A percentile compares a stretch with the other conserved stretches of the same genome.
Evolutionary conservation across 306 rosid genomes (phyloP).

Genomic region (Quercus alba): DNA sequence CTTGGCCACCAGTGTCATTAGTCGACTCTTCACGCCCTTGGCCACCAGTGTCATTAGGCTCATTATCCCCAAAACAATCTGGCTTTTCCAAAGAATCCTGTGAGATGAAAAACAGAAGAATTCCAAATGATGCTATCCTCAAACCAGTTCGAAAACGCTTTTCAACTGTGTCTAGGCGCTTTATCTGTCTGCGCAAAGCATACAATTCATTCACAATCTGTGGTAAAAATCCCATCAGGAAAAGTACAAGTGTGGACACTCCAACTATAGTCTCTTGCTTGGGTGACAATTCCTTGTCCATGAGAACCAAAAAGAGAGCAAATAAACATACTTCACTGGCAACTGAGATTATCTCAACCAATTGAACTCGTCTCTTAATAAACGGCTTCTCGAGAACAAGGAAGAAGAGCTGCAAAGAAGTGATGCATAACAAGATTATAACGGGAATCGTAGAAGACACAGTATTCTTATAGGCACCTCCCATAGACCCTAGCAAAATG

Average conservation of each 20-base stretch:
- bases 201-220: slow-evolving; percentile 71
- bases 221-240: slow-evolving; percentile 52
- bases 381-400: slow-evolving; percentile 89
- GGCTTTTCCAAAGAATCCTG: slow-evolving; percentile 53
- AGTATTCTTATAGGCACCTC: slow-evolving; percentile 50
- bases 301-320: slow-evolving; percentile 39
- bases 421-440: slow-evolving; percentile 41
- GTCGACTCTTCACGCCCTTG: slow-evolving; percentile 10
- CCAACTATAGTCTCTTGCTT: slow-evolving; percentile 46
- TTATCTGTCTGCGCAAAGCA: slow-evolving; percentile 63
- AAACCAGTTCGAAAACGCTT: slow-evolving; percentile 55
- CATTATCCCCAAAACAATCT: slow-evolving; percentile 5
- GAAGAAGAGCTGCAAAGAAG: slow-evolving; percentile 82
- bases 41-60: background rate
- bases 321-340: slow-evolving; percentile 59
- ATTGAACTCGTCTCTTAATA: slow-evolving; percentile 80
- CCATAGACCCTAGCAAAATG: slow-evolving; percentile 53
- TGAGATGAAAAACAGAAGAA: slow-evolving; percentile 56
- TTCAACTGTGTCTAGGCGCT: slow-evolving; percentile 45
- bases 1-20: background rate
- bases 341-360: slow-evolving; percentile 71
- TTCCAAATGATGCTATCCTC: slow-evolving; percentile 58
- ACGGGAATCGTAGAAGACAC: slow-evolving; percentile 42
- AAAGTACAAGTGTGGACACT: slow-evolving; percentile 54
- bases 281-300: slow-evolving; percentile 37